Conservation (phyloP, 2,329 filamentous ascomycete species). For the Hysterium pulicare region DNA sequence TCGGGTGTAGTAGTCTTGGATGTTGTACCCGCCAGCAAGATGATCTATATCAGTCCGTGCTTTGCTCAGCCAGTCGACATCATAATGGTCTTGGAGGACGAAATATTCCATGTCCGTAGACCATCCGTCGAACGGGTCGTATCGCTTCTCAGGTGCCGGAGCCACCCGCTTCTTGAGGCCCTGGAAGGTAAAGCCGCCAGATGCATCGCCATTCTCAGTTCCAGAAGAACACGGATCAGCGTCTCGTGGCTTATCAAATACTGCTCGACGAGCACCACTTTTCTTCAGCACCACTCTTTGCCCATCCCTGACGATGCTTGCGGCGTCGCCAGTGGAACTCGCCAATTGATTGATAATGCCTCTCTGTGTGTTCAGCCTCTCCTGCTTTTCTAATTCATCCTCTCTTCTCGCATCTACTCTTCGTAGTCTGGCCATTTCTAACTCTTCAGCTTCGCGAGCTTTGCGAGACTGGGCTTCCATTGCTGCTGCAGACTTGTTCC, state of each 20-base stretch:
- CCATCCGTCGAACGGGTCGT: constrained; percentile 84
- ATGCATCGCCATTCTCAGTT: constrained; percentile 21
- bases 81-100: constrained; percentile 65
- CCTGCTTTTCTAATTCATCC: constrained; percentile 64
- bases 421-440: constrained; percentile 62
- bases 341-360: constrained; percentile 70
- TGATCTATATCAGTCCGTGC: constrained; percentile 64
- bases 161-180: constrained; percentile 68
- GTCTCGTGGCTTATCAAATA: constrained; percentile 17
- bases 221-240: constrained; percentile 19
- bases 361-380: constrained; percentile 61
- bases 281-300: constrained; percentile 62
- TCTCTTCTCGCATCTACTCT: constrained; percentile 63
- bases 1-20: constrained; percentile 76
- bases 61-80: constrained; percentile 68
- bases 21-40: constrained; percentile 76
- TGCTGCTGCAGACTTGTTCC: constrained; percentile 48
- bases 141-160: constrained; percentile 67
- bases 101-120: constrained; percentile 65
- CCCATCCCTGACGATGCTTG: constrained; percentile 50
- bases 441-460: constrained; percentile 54
- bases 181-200: constrained; percentile 61
- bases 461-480: constrained; percentile 48
- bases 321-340: constrained; percentile 60
- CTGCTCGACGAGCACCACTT: constrained; percentile 59